These are phyloP conservation scores for Pichia sp. DNA, from an alignment of 1,139 yeast genomes.

Conservation along the genomic window DNA sequence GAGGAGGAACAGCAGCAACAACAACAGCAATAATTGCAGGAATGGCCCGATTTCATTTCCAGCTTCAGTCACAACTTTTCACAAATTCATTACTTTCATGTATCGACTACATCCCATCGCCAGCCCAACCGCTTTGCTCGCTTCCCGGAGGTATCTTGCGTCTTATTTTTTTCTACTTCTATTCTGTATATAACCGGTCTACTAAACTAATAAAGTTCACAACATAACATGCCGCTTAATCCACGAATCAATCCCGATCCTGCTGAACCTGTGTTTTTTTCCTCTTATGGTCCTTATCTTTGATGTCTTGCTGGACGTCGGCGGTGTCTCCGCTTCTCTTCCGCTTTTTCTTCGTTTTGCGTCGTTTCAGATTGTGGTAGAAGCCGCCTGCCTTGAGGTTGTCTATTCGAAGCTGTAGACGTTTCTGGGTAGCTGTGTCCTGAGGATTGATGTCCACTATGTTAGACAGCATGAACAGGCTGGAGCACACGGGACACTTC, in stretches of 20 bases:
- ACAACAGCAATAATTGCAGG: background rate
- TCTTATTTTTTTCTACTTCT: background rate
- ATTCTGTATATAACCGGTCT: background rate
- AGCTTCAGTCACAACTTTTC: conserved; percentile 3
- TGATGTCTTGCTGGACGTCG: conserved; percentile 22
- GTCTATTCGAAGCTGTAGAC: conserved; percentile 34
- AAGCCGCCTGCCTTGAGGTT: conserved; percentile 35
- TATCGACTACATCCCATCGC: background rate
- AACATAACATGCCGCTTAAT: background rate
- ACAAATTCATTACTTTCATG: background rate
- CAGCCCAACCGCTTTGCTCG: conserved; percentile 2
- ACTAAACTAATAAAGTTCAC: background rate
- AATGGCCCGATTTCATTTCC: background rate
- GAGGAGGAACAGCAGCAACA: conserved; percentile 17
- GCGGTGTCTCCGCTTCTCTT: conserved; percentile 16
- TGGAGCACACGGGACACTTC: conserved; percentile 41
- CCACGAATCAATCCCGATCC: background rate
- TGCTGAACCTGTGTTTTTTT: background rate
- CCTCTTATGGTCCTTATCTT: background rate
- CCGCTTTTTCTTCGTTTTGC: conserved; percentile 31
- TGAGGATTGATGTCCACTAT: conserved; percentile 26
- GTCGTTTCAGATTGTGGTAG: conserved; percentile 44
- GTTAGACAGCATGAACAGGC: background rate
- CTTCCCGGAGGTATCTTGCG: background rate
- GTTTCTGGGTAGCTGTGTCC: conserved; percentile 34